Evolutionary conservation across 345 rosid genomes (phyloP).

Genomic region (Citrus inodora): DNA sequence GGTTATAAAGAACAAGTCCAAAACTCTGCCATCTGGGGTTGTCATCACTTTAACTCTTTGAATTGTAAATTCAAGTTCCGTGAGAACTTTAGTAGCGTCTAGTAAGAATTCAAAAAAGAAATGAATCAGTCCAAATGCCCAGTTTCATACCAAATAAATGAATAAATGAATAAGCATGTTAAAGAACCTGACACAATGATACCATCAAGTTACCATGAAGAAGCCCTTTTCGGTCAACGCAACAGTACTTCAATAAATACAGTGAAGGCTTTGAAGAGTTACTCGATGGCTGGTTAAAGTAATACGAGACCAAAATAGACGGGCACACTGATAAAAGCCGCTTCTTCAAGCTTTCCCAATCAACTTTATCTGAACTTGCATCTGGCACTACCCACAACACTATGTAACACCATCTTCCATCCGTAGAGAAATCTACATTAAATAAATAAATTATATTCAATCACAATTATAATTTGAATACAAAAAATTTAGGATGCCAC

Average conservation of each 20-base stretch:
- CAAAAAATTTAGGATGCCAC: not conserved
- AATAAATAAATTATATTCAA: not conserved
- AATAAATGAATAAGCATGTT: not conserved
- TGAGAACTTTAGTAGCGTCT: constrained; percentile 62
- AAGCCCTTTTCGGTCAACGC: constrained; percentile 58
- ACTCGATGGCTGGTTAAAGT: constrained; percentile 31
- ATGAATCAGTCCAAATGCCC: not conserved
- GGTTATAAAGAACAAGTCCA: constrained; percentile 66
- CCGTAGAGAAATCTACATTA: constrained; percentile 68
- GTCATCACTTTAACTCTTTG: constrained; percentile 77
- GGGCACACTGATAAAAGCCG: constrained; percentile 60
- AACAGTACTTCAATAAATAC: constrained; percentile 57
- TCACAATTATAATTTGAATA: not conserved
- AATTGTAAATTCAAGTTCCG: constrained; percentile 62
- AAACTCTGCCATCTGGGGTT: constrained; percentile 65
- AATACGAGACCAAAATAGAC: constrained; percentile 38
- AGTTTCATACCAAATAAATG: not conserved
- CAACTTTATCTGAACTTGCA: constrained; percentile 25
- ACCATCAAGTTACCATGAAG: constrained; percentile 45
- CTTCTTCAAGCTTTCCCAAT: constrained; percentile 64
- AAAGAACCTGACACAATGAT: not conserved
- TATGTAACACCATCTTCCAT: constrained; percentile 77
- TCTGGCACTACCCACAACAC: constrained; percentile 63
- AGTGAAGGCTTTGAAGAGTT: constrained; percentile 39
- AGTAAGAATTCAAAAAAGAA: not conserved